These are phyloP conservation scores for Acrocalymma vagum DNA, from an alignment of 2,329 filamentous ascomycete genomes.

Conservation along the genomic window DNA sequence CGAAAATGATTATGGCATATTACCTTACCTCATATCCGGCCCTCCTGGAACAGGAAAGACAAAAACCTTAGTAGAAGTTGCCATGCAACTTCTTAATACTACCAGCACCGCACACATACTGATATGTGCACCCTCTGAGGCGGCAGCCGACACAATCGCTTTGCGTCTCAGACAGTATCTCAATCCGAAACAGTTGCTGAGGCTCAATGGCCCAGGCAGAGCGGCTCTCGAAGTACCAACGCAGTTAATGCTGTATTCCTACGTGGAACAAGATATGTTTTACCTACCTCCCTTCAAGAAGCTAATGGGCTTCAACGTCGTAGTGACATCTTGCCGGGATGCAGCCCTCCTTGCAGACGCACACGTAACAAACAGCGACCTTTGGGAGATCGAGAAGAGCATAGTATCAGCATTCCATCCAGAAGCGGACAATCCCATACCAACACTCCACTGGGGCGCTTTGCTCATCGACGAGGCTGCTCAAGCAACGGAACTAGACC, in stretches of 20 bases:
- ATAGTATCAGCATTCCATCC: constrained; percentile 42
- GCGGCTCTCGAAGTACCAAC: constrained; percentile 53
- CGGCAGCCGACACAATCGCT: constrained; percentile 55
- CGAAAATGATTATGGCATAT: constrained; percentile 50
- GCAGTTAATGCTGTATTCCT: constrained; percentile 49
- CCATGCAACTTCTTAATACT: constrained; percentile 42
- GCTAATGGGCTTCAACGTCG: constrained; percentile 51
- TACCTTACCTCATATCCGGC: constrained; percentile 59
- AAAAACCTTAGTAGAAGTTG: constrained; percentile 58
- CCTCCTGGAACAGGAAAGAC: constrained; percentile 63
- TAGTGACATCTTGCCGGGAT: constrained; percentile 54
- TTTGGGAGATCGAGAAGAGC: constrained; percentile 47
- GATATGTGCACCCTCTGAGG: constrained; percentile 56
- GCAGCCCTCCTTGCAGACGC: constrained; percentile 52
- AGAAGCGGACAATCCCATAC: constrained; percentile 11
- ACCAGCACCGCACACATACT: constrained; percentile 44
- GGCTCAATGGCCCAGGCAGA: constrained; percentile 52
- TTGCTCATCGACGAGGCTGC: constrained; percentile 57
- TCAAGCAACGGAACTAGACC: constrained; percentile 55
- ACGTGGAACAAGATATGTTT: constrained; percentile 52
- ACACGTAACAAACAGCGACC: constrained; percentile 53
- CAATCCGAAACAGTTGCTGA: constrained; percentile 47
- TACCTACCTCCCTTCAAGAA: constrained; percentile 48
- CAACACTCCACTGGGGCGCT: constrained; percentile 52
- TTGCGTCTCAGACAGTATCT: constrained; percentile 49